Conservation (phyloP, 1,284 basidiomycete genomes). For the Thelephora terrestris region DNA sequence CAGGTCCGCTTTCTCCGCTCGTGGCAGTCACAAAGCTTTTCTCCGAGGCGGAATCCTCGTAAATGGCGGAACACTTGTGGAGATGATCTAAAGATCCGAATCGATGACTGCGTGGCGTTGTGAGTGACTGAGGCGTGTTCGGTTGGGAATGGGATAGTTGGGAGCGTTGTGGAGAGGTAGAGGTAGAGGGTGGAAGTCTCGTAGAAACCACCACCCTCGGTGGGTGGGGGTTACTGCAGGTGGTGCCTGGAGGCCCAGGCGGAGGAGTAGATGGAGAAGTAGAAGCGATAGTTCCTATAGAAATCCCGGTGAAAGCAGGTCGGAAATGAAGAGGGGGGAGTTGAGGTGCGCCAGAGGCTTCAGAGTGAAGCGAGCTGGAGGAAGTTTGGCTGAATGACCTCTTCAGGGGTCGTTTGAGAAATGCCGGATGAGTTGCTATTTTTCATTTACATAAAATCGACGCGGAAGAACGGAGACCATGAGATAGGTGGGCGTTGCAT, state of each 20-base stretch:
- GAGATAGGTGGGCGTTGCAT: no score
- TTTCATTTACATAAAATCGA: no score
- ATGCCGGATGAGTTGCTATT: conserved; percentile 25
- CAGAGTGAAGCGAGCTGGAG: conserved; percentile 41
- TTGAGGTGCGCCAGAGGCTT: conserved; percentile 29
- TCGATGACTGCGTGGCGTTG: conserved; percentile 21
- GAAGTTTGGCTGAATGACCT: conserved; percentile 48
- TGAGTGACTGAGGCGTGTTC: conserved; percentile 2
- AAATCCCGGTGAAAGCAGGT: conserved; percentile 41
- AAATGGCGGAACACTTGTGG: conserved; percentile 27
- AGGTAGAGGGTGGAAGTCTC: no score
- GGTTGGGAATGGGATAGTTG: not conserved
- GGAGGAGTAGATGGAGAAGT: conserved; percentile 23
- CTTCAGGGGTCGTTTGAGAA: conserved; percentile 46
- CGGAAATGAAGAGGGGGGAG: conserved; percentile 47
- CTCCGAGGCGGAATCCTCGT: conserved; percentile 30
- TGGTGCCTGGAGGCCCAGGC: conserved; percentile 18
- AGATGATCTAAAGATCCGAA: conserved; percentile 7
- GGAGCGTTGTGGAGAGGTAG: not conserved
- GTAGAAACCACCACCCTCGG: conserved; percentile 11
- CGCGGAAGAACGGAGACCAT: no score
- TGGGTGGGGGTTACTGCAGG: conserved; percentile 15
- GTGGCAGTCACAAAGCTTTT: conserved; percentile 54
- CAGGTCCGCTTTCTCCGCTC: not conserved
- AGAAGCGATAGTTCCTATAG: conserved; percentile 19